phyloP scores from a whole-genome alignment of 2,329 filamentous ascomycete genomes.

The Tolypocladium paradoxum region DNA sequence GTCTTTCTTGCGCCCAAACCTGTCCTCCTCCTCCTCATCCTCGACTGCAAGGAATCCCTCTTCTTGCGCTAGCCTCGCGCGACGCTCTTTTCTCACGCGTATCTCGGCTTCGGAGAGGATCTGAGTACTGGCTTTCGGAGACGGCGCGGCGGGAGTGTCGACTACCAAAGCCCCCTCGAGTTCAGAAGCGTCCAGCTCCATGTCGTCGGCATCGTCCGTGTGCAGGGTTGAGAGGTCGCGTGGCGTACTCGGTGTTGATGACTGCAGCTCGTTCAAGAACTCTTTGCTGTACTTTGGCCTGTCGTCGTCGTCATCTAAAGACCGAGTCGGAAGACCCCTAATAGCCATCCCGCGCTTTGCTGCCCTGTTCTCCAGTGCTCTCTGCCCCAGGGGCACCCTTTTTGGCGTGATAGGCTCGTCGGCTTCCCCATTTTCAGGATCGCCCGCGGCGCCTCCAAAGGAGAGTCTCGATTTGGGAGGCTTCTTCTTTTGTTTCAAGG shows the following conservation, averaged over 20 bases:
- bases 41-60: constrained; percentile 57
- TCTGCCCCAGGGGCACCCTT: constrained; percentile 53
- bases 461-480: constrained; percentile 50
- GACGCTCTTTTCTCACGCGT: constrained; percentile 78
- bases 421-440: constrained; percentile 39
- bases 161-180: constrained; percentile 57
- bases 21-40: constrained; percentile 38
- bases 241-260: constrained; percentile 75
- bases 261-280: constrained; percentile 74
- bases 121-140: constrained; percentile 24
- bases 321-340: constrained; percentile 42
- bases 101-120: constrained; percentile 83
- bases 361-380: constrained; percentile 57
- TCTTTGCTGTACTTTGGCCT: constrained; percentile 77
- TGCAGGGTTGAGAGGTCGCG: constrained; percentile 42
- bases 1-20: constrained; percentile 38
- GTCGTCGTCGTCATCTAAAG: constrained; percentile 47
- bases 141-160: constrained; percentile 26
- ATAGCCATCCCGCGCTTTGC: constrained; percentile 39
- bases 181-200: constrained; percentile 48
- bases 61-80: constrained; percentile 65
- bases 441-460: constrained; percentile 52
- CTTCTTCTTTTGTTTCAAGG: constrained; percentile 57
- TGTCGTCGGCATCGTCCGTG: constrained; percentile 36
- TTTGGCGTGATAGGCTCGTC: constrained; percentile 48